Base-by-base conservation (phyloP, 2,329 filamentous ascomycete genomes). In the Elsinoe arachidis region DNA sequence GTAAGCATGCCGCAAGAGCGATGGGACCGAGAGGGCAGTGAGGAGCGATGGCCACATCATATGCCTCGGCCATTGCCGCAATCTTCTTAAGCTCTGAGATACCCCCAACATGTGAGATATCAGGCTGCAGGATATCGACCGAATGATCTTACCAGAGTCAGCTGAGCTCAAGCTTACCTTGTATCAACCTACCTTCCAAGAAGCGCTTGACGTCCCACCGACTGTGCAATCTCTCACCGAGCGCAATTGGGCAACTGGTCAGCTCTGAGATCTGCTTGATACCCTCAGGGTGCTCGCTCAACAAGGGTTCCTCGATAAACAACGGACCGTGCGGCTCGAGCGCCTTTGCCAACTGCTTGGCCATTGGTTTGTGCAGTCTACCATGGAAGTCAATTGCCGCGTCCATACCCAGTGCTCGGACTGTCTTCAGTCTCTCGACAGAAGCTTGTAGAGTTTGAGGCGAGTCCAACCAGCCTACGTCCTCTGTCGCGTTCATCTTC, bases 401-500 rank as follows among this genome's bases (percentile, higher is more conserved):
- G 58, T 90, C 86, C 63, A 91, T 78, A 1, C 86, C 86, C 0
- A 88, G 71, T 0, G 77, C 76, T 66, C 86, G 88, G 9, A 91
- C 87, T 0, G 79, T 75, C 62, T 84, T 83, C 11, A 91, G 73
- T 1, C 87, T 78, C 58, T 87, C 80, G 2, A 90, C 81, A 44
- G 80, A 83, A 4, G 78, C 74, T 44, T 86, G 77, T 0, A 91
- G 75, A 0, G 77, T 76, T 0, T 77, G 74, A 0, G 87, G 87
- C 1, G 85, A 86, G 69, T 91, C 88, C 0, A 91, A 76, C 86
- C 86, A 90, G 62, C 81, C 84, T 1, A 90, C 70, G 61, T 90
- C 87, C 65, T 86, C 85, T 0, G 87, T 90, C 5, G 80, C 87
- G 66, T 90, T 90, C 87, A 91, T 90, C 67, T 90, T 90, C 56